Evolutionary conservation across 2,329 filamentous ascomycete genomes (phyloP).

Genomic region (Penicillium sp.): DNA sequence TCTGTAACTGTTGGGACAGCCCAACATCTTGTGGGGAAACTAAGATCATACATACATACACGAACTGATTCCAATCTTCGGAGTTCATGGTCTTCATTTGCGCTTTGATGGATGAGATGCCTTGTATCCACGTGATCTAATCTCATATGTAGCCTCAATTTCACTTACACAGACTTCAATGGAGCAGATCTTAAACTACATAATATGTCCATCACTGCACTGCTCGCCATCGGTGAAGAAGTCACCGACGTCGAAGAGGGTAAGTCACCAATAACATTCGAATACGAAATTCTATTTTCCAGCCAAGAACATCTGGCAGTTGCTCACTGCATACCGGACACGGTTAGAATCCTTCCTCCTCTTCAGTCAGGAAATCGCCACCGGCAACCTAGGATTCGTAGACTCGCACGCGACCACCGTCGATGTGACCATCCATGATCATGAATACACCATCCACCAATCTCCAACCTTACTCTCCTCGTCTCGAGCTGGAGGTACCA

Average conservation of each 20-base stretch:
- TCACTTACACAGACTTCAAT: neutral
- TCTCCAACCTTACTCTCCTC: slow-evolving; percentile 81
- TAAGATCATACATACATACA: neutral
- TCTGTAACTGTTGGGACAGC: slow-evolving; percentile 28
- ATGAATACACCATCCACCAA: slow-evolving; percentile 76
- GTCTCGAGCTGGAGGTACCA: slow-evolving; percentile 70
- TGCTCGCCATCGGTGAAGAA: slow-evolving; percentile 49
- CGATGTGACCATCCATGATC: slow-evolving; percentile 66
- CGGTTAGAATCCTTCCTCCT: slow-evolving; percentile 79
- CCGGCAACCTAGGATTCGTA: slow-evolving; percentile 80
- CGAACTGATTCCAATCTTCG: neutral
- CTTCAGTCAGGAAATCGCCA: slow-evolving; percentile 74
- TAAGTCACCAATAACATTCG: slow-evolving; percentile 30
- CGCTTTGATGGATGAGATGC: neutral
- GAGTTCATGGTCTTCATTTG: neutral
- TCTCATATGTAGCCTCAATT: neutral
- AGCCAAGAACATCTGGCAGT: neutral
- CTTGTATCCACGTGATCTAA: neutral
- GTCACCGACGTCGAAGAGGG: slow-evolving; percentile 63
- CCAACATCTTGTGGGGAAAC: slow-evolving; percentile 20
- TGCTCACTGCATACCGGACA: neutral
- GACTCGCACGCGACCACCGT: slow-evolving; percentile 67
- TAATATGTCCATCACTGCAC: slow-evolving; percentile 23
- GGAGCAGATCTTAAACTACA: neutral
- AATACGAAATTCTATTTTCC: neutral